These are phyloP conservation scores for Ascochyta clinopodiicola DNA, from an alignment of 2,329 filamentous ascomycete species.

Conservation along the genomic window DNA sequence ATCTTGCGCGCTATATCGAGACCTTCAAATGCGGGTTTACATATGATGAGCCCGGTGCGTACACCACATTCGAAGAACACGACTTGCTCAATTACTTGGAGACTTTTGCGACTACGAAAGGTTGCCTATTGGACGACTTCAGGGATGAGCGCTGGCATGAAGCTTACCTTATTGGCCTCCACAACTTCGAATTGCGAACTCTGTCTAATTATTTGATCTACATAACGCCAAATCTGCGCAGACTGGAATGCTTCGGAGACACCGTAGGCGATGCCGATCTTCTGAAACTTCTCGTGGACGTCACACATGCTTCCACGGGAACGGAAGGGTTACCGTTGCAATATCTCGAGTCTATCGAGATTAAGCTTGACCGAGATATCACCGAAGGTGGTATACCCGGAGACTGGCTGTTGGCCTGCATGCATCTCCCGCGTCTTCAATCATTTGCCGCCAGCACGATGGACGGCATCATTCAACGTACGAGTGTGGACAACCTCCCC, in stretches of 20 bases:
- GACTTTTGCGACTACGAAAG: too few species aligned
- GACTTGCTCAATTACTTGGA: neutral
- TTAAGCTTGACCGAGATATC: neutral
- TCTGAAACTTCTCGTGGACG: neutral
- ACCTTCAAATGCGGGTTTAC: neutral
- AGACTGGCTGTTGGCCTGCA: neutral
- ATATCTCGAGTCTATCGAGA: neutral
- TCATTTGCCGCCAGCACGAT: neutral
- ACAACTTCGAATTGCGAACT: neutral
- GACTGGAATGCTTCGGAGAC: neutral
- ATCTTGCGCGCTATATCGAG: neutral
- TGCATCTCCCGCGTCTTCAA: neutral
- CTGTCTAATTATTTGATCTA: neutral
- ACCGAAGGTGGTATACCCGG: neutral
- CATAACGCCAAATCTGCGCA: neutral
- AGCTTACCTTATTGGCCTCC: neutral
- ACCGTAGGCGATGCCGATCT: neutral
- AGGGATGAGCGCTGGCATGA: neutral
- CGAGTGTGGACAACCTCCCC: neutral
- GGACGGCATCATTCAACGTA: neutral
- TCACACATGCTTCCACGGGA: neutral
- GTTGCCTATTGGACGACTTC: neutral
- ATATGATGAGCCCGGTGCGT: neutral
- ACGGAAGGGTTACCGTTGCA: neutral
- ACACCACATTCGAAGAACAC: neutral